phyloP scores from a whole-genome alignment of 2,329 filamentous ascomycete species.

The Erysiphe neolycopersici region DNA sequence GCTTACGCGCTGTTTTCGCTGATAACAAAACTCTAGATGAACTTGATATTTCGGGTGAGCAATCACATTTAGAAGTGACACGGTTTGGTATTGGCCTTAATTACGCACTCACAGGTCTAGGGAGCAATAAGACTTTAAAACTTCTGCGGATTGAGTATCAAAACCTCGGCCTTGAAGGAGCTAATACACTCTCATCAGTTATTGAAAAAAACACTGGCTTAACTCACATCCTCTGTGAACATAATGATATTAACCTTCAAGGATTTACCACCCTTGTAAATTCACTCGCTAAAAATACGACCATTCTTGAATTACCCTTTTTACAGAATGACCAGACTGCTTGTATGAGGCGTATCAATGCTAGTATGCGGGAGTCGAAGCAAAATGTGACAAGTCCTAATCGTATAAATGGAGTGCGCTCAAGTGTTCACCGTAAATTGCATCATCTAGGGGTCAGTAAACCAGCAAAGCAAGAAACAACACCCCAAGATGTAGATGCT shows the following conservation, averaged over 20 bases:
- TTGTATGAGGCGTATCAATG: conserved; percentile 26
- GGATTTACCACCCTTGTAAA: conserved; percentile 44
- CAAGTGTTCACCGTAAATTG: conserved; percentile 11
- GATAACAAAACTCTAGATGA: conserved; percentile 39
- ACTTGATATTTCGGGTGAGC: conserved; percentile 44
- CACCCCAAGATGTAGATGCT: conserved; percentile 12
- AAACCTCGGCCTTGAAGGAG: conserved; percentile 40
- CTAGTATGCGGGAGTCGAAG: conserved; percentile 8
- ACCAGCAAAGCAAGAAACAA: conserved; percentile 8
- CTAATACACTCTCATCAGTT: conserved; percentile 41
- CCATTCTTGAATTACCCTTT: conserved; percentile 30
- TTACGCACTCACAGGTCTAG: conserved; percentile 34
- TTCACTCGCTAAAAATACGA: conserved; percentile 36
- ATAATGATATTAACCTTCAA: conserved; percentile 45
- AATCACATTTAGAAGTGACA: conserved; percentile 42
- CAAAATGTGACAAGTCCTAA: conserved; percentile 2
- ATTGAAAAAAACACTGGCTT: conserved; percentile 35
- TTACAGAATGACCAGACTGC: conserved; percentile 34
- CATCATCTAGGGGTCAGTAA: conserved; percentile 10
- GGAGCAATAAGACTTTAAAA: conserved; percentile 32
- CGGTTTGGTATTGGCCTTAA: conserved; percentile 43
- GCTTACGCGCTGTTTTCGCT: conserved; percentile 35
- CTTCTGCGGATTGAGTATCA: conserved; percentile 39
- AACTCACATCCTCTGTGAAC: conserved; percentile 39
- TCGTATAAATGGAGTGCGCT: conserved; percentile 7